Conservation (phyloP, 2,329 filamentous ascomycete genomes). For the Fusarium kyushuense region DNA sequence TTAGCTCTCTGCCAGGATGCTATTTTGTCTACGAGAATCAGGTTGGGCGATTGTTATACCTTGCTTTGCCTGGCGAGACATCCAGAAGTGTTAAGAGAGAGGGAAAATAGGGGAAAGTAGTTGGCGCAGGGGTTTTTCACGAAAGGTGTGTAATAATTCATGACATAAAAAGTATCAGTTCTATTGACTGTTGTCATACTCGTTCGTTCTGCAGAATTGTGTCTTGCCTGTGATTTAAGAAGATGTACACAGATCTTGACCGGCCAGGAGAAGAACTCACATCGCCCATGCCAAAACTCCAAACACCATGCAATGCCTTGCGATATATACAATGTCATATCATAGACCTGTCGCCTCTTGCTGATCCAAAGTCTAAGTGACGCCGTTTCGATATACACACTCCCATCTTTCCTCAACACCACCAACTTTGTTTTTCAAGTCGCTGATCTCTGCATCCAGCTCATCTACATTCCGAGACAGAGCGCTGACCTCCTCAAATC, state of each 20-base stretch:
- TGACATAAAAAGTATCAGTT: conserved; percentile 34
- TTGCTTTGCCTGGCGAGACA: conserved; percentile 3
- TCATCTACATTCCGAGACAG: conserved; percentile 85
- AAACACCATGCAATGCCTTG: conserved; percentile 55
- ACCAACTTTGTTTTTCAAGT: conserved; percentile 72
- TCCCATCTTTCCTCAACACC: conserved; percentile 73
- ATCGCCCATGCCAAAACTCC: conserved; percentile 30
- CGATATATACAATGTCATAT: conserved; percentile 19
- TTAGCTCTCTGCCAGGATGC: conserved; percentile 7
- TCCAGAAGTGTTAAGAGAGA: conserved; percentile 10
- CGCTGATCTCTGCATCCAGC: conserved; percentile 80
- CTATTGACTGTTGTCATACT: conserved; percentile 8
- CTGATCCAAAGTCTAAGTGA: conserved; percentile 22
- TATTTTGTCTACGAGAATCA: conserved; percentile 28
- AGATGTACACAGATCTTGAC: conserved; percentile 14
- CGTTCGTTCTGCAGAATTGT: neutral
- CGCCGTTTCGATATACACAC: conserved; percentile 59
- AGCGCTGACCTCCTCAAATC: conserved; percentile 88
- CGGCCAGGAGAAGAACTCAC: conserved; percentile 12
- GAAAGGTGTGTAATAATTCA: conserved; percentile 33
- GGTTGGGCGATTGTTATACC: conserved; percentile 25
- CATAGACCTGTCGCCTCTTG: neutral
- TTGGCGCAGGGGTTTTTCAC: conserved; percentile 17
- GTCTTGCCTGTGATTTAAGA: neutral
- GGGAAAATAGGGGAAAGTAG: neutral